Conservation (phyloP, 164 flowering plant species). For the Macadamia tetraphylla region DNA sequence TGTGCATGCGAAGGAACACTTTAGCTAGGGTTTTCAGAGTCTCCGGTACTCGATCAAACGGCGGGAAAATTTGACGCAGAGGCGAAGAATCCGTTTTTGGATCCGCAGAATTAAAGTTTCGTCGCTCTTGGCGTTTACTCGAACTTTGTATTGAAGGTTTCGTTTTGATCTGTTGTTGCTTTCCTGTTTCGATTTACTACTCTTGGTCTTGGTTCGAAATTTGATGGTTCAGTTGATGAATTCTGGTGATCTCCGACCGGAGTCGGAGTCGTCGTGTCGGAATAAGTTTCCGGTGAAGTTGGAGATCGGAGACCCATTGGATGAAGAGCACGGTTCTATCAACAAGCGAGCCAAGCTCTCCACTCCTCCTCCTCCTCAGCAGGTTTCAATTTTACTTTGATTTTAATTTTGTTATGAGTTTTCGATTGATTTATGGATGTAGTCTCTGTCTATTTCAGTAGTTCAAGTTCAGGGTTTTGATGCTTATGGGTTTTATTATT, state of each 20-base stretch:
- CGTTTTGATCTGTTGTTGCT: neutral
- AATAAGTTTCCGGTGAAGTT: slow-evolving; percentile 43
- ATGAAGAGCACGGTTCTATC: slow-evolving; percentile 46
- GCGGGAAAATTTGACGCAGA: neutral
- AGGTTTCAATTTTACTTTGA: slow-evolving; percentile 28
- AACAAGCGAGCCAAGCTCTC: slow-evolving; percentile 43
- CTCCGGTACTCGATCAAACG: neutral
- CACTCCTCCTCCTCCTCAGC: slow-evolving; percentile 15
- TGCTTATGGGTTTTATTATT: neutral
- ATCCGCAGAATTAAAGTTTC: too few relatives aligned
- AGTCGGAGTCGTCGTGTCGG: slow-evolving; percentile 27
- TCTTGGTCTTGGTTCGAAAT: neutral
- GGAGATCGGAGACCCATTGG: slow-evolving; percentile 51
- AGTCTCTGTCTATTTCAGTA: neutral
- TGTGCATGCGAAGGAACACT: neutral
- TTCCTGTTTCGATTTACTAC: neutral
- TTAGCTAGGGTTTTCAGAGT: slow-evolving; percentile 14
- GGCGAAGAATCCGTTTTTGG: too few relatives aligned
- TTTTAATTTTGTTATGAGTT: neutral
- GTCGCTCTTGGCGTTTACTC: too few relatives aligned
- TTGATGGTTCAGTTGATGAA: slow-evolving; percentile 60
- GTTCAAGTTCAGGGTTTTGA: neutral
- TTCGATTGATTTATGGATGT: neutral
- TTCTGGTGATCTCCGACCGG: slow-evolving; percentile 33
- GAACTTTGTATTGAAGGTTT: neutral